Base-by-base conservation (phyloP, 768 basidiomycete genomes). In the Trametes elegans region DNA sequence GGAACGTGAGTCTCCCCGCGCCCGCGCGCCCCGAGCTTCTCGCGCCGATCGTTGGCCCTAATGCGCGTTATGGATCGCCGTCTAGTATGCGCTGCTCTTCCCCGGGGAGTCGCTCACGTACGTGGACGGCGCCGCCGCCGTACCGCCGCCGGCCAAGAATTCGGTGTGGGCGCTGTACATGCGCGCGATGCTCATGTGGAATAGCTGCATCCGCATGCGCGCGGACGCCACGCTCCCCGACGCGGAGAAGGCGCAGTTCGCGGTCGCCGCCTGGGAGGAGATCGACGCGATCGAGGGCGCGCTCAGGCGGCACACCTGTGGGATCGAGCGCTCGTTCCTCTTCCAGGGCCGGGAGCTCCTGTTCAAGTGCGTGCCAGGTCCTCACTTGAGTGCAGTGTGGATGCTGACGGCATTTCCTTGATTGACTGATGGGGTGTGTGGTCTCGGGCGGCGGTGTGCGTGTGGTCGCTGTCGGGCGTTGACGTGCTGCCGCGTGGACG, bases 131-230 rank as follows among this genome's bases (percentile, higher is more conserved):
- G 41, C 57, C 18, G 51, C 57, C 50, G 51, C 45, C 14, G 18
- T 54, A 40, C 57, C 49, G 46, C 58, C 47, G 24, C 72, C 78
- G 8, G 18, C 54, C 57, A 89, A 87, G 66, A 80, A 87, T 50
- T 84, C 84, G 5, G 74, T 90, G 19, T 90, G 85, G 87, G 86
- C 85, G n/a, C 71, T 90, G 47, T 80, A 85, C 64, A 80, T 85
- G 62, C 82, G 86, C 41, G 75, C 79, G 7, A 83, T 85, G 71
- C 71, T 90, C 19, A 71, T 90, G 31, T 91, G 88, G 87, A 81
- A 87, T 66, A 78, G 78, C 19, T 91, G 88, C 62, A 73, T 85
- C 49, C 80, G 79, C 45, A 82, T 85, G 75, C 80, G 82, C 38
- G 43, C 61, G 14, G 75, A 77, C 47, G 64, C 75, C 35, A 55